A percentile compares a stretch with the other conserved stretches of the same genome.
phyloP scores from a whole-genome alignment of 805 yeast species.

The Myxozyma lipomycoides region DNA sequence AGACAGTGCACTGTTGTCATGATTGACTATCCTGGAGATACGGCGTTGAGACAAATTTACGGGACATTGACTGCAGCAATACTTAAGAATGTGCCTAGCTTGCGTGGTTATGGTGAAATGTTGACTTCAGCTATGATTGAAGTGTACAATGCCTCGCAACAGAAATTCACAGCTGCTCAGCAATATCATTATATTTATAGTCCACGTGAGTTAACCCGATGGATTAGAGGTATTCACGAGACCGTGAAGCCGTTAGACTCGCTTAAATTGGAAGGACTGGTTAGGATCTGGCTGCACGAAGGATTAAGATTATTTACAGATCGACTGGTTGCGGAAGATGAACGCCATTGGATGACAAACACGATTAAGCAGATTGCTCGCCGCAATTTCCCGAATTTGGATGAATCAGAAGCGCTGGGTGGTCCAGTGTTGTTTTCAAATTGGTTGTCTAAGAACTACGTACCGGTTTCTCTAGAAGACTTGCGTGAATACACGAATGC shows the following conservation, averaged over 20 bases:
- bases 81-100: constrained; percentile 56
- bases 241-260: constrained; percentile 43
- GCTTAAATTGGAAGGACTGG: constrained; percentile 43
- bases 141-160: constrained; percentile 49
- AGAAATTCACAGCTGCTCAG: constrained; percentile 38
- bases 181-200: constrained; percentile 70
- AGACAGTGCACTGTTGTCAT: constrained; percentile 62
- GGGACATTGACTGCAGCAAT: constrained; percentile 52
- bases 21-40: constrained; percentile 72
- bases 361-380: constrained; percentile 38
- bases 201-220: constrained; percentile 87
- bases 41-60: constrained; percentile 67
- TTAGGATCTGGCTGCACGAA: constrained; percentile 77
- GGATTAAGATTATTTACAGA: constrained; percentile 75
- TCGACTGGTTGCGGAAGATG: constrained; percentile 50
- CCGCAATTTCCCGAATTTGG: constrained; percentile 47
- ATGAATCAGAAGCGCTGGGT: constrained; percentile 38
- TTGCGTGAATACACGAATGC: constrained; percentile 56
- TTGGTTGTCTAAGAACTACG: constrained; percentile 68
- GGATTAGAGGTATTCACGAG: constrained; percentile 71
- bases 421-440: constrained; percentile 63
- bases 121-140: constrained; percentile 65
- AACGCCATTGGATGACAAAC: constrained; percentile 48
- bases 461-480: constrained; percentile 48
- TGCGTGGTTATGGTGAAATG: constrained; percentile 50